These are phyloP conservation scores for Schwanniomyces occidentalis DNA, from an alignment of 805 yeast genomes.

Conservation along the genomic window DNA sequence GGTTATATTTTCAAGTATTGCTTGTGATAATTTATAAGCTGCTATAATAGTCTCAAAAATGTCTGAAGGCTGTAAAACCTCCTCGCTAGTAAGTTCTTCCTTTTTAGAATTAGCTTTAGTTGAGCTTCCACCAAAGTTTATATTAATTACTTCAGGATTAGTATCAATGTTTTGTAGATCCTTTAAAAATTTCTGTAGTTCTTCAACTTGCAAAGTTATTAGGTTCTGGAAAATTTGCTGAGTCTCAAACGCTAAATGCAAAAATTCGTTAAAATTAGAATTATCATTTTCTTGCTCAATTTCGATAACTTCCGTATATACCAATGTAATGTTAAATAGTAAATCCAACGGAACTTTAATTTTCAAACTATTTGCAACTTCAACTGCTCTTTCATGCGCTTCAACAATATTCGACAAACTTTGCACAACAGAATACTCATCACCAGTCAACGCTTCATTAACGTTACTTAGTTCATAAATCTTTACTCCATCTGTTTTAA, in stretches of 20 bases:
- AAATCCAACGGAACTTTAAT: constrained; percentile 40
- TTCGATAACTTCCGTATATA: constrained; percentile 49
- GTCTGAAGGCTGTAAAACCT: constrained; percentile 36
- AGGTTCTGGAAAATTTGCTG: constrained; percentile 23
- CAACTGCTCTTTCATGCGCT: constrained; percentile 41
- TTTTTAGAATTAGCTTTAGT: constrained; percentile 1
- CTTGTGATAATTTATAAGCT: constrained; percentile 27
- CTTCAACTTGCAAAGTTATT: constrained; percentile 24
- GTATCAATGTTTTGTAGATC: constrained; percentile 16
- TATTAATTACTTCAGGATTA: background rate
- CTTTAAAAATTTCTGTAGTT: constrained; percentile 25
- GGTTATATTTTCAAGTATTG: constrained; percentile 29
- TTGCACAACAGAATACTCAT: constrained; percentile 38
- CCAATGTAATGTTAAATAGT: constrained; percentile 46
- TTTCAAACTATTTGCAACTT: constrained; percentile 11
- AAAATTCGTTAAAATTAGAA: constrained; percentile 13
- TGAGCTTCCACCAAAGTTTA: no score
- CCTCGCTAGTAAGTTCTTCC: constrained; percentile 21
- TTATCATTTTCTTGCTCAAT: constrained; percentile 22
- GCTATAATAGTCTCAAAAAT: constrained; percentile 33
- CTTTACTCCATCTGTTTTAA: constrained; percentile 47
- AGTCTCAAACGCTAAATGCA: constrained; percentile 16
- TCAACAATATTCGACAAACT: constrained; percentile 32
- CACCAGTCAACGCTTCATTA: constrained; percentile 30
- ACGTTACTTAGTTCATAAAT: constrained; percentile 29